phyloP scores from a whole-genome alignment of 345 rosid genomes.

The Atalantia buxifolia region DNA sequence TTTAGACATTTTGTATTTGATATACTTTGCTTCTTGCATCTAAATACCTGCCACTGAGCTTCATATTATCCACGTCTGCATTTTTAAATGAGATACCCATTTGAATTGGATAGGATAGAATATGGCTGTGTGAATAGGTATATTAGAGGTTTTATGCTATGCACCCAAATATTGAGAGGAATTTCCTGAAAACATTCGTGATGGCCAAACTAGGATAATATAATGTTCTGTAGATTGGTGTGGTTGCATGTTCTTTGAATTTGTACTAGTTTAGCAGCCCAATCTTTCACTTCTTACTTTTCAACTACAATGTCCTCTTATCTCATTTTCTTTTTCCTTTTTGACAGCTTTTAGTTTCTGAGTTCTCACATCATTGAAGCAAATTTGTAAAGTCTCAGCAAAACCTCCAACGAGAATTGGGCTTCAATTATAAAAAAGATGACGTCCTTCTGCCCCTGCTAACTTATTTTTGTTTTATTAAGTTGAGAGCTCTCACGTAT shows the following conservation, averaged over 20 bases:
- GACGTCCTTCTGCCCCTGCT: conserved; percentile 7
- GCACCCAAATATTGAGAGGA: background rate
- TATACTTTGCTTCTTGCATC: background rate
- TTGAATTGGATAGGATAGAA: background rate
- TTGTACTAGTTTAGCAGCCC: background rate
- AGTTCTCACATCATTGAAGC: background rate
- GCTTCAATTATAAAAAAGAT: conserved; percentile 1
- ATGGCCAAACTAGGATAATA: background rate
- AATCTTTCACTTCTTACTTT: background rate
- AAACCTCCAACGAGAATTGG: background rate
- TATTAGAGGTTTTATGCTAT: background rate
- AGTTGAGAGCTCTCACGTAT: background rate
- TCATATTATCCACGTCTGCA: background rate
- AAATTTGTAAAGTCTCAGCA: conserved; percentile 7
- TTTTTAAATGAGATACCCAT: background rate
- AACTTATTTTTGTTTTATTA: conserved; percentile 8
- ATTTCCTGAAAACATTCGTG: background rate
- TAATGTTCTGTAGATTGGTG: background rate
- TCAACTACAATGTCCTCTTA: background rate
- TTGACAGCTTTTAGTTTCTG: conserved; percentile 13
- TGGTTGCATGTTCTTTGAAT: background rate
- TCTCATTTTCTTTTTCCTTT: background rate
- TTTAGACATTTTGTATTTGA: background rate
- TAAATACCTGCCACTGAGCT: background rate
- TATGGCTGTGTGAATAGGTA: background rate